These are phyloP conservation scores for Mucor racemosus DNA, from an alignment of 371 early-diverging fungal genomes.

Conservation along the genomic window DNA sequence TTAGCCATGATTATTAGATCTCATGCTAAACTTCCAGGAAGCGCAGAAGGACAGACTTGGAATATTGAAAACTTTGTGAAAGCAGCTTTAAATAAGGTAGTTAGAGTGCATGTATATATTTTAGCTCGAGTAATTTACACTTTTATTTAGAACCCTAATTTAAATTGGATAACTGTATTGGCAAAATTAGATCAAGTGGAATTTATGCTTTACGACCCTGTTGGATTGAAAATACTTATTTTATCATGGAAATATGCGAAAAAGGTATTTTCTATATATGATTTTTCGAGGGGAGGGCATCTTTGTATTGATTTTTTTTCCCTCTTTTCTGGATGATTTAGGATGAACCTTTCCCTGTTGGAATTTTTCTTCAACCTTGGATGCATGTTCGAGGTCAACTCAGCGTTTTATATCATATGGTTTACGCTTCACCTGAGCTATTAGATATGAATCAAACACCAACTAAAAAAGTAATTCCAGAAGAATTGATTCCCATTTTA, in stretches of 20 bases:
- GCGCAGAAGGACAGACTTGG: slow-evolving; percentile 38
- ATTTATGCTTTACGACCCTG: slow-evolving; percentile 60
- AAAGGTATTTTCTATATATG: slow-evolving; percentile 48
- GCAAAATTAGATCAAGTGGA: slow-evolving; percentile 70
- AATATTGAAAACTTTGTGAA: slow-evolving; percentile 41
- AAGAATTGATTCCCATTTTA: slow-evolving; percentile 54
- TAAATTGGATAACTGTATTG: slow-evolving; percentile 71
- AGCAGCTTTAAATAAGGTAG: slow-evolving; percentile 39
- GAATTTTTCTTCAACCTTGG: slow-evolving; percentile 78
- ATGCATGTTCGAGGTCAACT: slow-evolving; percentile 72
- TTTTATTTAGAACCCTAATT: slow-evolving; percentile 44
- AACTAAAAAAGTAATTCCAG: slow-evolving; percentile 51
- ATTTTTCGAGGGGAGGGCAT: no score
- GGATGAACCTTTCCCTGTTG: slow-evolving; percentile 69
- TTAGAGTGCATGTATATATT: not conserved
- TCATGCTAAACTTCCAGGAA: slow-evolving; percentile 33
- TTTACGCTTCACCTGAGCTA: slow-evolving; percentile 58
- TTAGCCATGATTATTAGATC: slow-evolving; percentile 42
- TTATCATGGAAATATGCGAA: slow-evolving; percentile 62
- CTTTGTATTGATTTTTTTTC: no score
- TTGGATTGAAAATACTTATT: slow-evolving; percentile 66
- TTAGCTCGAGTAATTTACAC: not conserved
- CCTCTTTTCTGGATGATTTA: not conserved
- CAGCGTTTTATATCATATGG: slow-evolving; percentile 69
- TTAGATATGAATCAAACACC: slow-evolving; percentile 52